Conservation (phyloP, 139 green algal species). For the Eudorina sp. region DNA sequence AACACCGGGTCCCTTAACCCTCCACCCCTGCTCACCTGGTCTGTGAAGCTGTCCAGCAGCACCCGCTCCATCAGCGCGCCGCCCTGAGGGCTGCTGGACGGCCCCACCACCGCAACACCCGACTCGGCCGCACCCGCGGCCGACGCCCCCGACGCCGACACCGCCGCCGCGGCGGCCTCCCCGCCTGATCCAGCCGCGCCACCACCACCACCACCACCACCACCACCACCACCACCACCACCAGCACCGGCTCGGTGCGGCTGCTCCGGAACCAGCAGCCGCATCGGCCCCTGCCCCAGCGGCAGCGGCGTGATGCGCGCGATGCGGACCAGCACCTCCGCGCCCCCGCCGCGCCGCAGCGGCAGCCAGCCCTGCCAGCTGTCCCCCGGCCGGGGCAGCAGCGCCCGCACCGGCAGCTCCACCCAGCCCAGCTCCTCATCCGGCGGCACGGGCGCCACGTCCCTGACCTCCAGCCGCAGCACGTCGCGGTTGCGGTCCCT, state of each 20-base stretch:
- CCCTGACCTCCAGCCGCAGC: conserved; percentile 46
- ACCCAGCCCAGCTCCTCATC: conserved; percentile 44
- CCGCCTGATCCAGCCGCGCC: background rate
- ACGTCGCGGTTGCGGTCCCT: background rate
- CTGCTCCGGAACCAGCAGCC: background rate
- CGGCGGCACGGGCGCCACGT: conserved; percentile 43
- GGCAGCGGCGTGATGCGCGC: background rate
- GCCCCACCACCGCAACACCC: background rate
- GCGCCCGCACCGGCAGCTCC: conserved; percentile 28
- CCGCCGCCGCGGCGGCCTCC: background rate
- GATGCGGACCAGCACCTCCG: conserved; percentile 39
- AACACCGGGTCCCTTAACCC: background rate
- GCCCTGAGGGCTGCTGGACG: background rate
- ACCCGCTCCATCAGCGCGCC: background rate
- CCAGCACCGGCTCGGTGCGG: background rate
- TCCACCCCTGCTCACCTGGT: conserved; percentile 7
- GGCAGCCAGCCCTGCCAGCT: conserved; percentile 40
- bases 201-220: background rate
- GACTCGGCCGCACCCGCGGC: background rate
- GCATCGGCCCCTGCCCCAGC: background rate
- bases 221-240: background rate
- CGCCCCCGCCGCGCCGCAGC: conserved; percentile 17
- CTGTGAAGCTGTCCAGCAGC: conserved; percentile 23
- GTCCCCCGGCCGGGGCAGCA: conserved; percentile 7
- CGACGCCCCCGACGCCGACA: background rate